phyloP scores from a whole-genome alignment of 2,329 filamentous ascomycete species.

The Pleomassaria siparia region DNA sequence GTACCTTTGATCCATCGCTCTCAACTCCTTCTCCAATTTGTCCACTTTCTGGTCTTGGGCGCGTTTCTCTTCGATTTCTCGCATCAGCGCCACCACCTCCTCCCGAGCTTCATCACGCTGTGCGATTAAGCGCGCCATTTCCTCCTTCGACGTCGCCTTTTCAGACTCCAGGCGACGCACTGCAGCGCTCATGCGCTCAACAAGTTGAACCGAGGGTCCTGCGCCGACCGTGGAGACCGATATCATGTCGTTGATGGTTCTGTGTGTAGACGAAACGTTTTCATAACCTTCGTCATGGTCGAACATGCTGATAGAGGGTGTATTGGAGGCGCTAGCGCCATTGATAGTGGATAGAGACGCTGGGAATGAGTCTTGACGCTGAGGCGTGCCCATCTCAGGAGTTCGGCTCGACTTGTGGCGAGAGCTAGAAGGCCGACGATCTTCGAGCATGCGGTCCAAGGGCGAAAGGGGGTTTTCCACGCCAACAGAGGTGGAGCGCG shows the following conservation, averaged over 20 bases:
- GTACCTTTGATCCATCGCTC: slow-evolving; percentile 73
- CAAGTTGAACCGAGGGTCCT: slow-evolving; percentile 89
- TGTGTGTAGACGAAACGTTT: slow-evolving; percentile 62
- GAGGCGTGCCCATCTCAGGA: slow-evolving; percentile 37
- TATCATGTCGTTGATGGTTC: slow-evolving; percentile 71
- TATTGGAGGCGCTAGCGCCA: slow-evolving; percentile 41
- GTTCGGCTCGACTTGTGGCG: slow-evolving; percentile 39
- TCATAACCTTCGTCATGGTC: slow-evolving; percentile 55
- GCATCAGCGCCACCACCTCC: slow-evolving; percentile 89
- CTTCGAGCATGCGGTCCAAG: slow-evolving; percentile 40
- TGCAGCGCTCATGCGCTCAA: slow-evolving; percentile 92
- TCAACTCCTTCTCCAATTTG: slow-evolving; percentile 68
- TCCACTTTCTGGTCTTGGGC: slow-evolving; percentile 61
- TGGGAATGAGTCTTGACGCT: slow-evolving; percentile 38
- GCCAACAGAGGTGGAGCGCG: slow-evolving; percentile 33
- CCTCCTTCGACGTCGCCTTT: slow-evolving; percentile 85
- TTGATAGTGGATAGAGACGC: slow-evolving; percentile 39
- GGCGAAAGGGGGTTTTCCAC: slow-evolving; percentile 36
- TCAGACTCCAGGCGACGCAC: slow-evolving; percentile 90
- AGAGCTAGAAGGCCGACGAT: slow-evolving; percentile 39
- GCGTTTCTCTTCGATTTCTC: slow-evolving; percentile 74
- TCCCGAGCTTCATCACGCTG: slow-evolving; percentile 90
- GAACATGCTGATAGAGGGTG: slow-evolving; percentile 51
- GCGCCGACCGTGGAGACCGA: slow-evolving; percentile 88
- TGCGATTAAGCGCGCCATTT: slow-evolving; percentile 74